Conservation (phyloP, 495 filamentous ascomycete genomes). For the Penicillium egyptiacum region DNA sequence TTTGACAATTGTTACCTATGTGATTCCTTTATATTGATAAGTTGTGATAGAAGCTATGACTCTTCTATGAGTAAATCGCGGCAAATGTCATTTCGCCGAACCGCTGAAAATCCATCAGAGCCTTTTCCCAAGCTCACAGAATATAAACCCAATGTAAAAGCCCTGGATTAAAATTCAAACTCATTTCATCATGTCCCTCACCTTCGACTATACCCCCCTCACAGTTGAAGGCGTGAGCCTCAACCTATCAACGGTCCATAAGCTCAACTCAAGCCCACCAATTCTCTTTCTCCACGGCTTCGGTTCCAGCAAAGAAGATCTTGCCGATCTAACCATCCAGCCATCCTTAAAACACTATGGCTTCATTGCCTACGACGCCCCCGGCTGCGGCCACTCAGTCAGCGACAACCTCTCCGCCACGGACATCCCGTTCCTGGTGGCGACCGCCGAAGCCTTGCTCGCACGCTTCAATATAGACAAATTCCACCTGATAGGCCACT, state of each 20-base stretch:
- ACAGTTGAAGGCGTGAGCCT: conserved; percentile 22
- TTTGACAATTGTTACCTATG: too few species aligned
- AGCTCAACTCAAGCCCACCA: conserved; percentile 16
- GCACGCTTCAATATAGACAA: conserved; percentile 21
- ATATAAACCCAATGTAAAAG: not conserved
- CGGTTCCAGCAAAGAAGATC: conserved; percentile 36
- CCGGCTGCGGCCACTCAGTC: conserved; percentile 27
- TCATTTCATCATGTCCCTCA: conserved; percentile 17
- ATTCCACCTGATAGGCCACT: conserved; percentile 33
- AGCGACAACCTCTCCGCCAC: conserved; percentile 24
- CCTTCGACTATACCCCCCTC: conserved; percentile 16
- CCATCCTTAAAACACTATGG: conserved; percentile 20
- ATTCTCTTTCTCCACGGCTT: conserved; percentile 34
- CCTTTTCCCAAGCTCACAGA: not conserved
- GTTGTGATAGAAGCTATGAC: not conserved
- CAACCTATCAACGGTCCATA: conserved; percentile 25
- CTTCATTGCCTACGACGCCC: conserved; percentile 31
- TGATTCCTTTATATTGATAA: too few species aligned
- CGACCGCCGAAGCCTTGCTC: conserved; percentile 24
- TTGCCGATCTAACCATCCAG: conserved; percentile 25
- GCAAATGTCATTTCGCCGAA: not conserved
- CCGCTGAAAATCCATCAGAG: not conserved
- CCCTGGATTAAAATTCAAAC: conserved; percentile 10
- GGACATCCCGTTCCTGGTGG: conserved; percentile 33
- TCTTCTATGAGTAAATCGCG: not conserved